Evolutionary conservation across 1,139 yeast genomes (phyloP).

Genomic region (Kodamaea arcana): DNA sequence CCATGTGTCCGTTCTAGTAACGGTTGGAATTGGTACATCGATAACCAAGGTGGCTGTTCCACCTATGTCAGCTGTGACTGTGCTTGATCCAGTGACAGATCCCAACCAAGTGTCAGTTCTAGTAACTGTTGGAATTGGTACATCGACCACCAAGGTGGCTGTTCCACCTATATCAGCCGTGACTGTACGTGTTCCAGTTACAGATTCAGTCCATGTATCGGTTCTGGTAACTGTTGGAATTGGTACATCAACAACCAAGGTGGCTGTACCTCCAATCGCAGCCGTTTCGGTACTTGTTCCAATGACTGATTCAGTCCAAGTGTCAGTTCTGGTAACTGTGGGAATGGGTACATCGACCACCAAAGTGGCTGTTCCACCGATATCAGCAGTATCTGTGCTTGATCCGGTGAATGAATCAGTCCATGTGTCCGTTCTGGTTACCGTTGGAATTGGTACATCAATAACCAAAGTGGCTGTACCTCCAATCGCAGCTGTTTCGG

Average conservation of each 20-base stretch:
- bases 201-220: constrained; percentile 3
- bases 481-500: constrained; percentile 8
- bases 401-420: constrained; percentile 1
- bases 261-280: constrained; percentile 7
- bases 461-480: constrained; percentile 16
- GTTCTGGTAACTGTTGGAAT: constrained; percentile 3
- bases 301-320: constrained; percentile 5
- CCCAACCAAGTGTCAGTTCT: constrained; percentile 12
- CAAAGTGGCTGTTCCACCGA: constrained; percentile 9
- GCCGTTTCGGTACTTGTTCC: constrained; percentile 9
- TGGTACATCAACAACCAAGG: constrained; percentile 11
- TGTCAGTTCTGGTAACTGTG: constrained; percentile 7
- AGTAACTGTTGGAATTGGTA: constrained; percentile 13
- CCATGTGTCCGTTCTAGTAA: constrained; percentile 11
- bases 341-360: constrained; percentile 15
- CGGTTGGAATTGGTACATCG: constrained; percentile 11
- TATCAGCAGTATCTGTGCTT: neutral
- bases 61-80: constrained; percentile 8
- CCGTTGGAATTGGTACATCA: constrained; percentile 16
- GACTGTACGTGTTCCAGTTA: constrained; percentile 5
- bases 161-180: constrained; percentile 10
- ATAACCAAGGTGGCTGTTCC: constrained; percentile 6
- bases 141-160: constrained; percentile 13
- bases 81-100: constrained; percentile 7
- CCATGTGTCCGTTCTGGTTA: constrained; percentile 9